A percentile compares a stretch with the other conserved stretches of the same genome.
phyloP scores from a whole-genome alignment of 345 rosid genomes.

The Bruguiera parviflora region DNA sequence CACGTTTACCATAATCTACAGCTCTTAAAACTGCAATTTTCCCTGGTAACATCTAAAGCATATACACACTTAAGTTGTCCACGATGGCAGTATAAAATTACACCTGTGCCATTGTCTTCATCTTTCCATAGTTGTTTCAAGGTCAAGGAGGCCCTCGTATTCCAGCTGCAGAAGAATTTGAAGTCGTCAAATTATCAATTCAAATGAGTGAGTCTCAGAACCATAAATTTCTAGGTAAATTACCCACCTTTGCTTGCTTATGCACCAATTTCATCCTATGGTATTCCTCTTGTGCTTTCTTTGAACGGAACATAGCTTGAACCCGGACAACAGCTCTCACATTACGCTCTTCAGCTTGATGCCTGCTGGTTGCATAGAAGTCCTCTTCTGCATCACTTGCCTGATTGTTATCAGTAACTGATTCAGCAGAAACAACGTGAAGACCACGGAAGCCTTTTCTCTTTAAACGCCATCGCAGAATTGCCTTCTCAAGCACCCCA shows the following conservation, averaged over 20 bases:
- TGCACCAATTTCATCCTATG: constrained; percentile 73
- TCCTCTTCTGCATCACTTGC: constrained; percentile 60
- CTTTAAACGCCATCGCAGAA: constrained; percentile 85
- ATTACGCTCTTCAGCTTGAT: constrained; percentile 88
- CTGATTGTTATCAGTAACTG: constrained; percentile 23
- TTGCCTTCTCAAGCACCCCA: constrained; percentile 87
- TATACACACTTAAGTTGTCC: not conserved
- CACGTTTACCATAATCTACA: constrained; percentile 23
- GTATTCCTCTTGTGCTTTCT: constrained; percentile 88
- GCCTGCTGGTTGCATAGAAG: constrained; percentile 64
- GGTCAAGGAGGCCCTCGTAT: constrained; percentile 36
- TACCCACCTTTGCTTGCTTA: constrained; percentile 60
- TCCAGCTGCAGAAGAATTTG: constrained; percentile 55
- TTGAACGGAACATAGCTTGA: constrained; percentile 94
- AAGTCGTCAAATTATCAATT: not conserved
- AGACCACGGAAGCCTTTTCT: constrained; percentile 83
- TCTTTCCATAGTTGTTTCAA: constrained; percentile 29
- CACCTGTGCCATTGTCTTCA: constrained; percentile 6
- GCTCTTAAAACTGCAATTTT: not conserved
- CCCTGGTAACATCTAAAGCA: not conserved
- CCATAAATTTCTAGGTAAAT: constrained; percentile 3
- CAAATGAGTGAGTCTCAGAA: not conserved
- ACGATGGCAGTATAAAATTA: not conserved
- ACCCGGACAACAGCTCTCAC: constrained; percentile 82
- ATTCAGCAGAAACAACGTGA: constrained; percentile 43